Conservation (phyloP, 441 rosid species). For the Sinapis alba region DNA sequence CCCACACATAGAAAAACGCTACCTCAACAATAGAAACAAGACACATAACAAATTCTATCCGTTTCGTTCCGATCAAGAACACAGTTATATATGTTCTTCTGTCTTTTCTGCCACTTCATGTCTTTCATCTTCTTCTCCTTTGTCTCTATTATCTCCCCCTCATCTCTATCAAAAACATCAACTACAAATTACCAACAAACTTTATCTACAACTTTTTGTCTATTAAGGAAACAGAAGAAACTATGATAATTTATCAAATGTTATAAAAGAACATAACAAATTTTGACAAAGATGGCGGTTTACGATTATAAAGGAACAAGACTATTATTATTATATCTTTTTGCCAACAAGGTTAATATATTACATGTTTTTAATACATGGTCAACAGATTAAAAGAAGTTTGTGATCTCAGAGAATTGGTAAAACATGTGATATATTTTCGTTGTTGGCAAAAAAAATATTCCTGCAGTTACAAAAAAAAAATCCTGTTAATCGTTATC, state of each 20-base stretch:
- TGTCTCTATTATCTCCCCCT: constrained; percentile 14
- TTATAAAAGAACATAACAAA: neutral
- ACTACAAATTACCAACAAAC: neutral
- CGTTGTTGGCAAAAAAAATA: too few species aligned
- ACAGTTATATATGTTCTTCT: constrained; percentile 43
- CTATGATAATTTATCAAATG: neutral
- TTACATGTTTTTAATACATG: neutral
- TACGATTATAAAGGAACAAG: neutral
- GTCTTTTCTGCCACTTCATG: constrained; percentile 33
- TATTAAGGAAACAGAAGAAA: neutral
- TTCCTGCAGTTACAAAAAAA: too few species aligned
- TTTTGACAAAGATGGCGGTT: constrained; percentile 2
- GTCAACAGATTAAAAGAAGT: too few species aligned
- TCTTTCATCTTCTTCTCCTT: constrained; percentile 7
- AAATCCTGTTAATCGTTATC: too few species aligned
- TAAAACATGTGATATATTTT: too few species aligned
- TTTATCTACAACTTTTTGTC: neutral
- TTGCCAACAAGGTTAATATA: neutral
- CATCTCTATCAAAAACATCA: neutral
- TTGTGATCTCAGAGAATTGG: too few species aligned
- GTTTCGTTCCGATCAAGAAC: constrained; percentile 38
- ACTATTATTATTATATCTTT: too few species aligned
- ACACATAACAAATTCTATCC: constrained; percentile 41
- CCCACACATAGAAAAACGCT: constrained; percentile 16
- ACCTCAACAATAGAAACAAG: constrained; percentile 39